A percentile compares a stretch with the other conserved stretches of the same genome.
These are phyloP conservation scores for Boletus pseudo-olivaceus DNA, from an alignment of 768 basidiomycete genomes.

Conservation along the genomic window DNA sequence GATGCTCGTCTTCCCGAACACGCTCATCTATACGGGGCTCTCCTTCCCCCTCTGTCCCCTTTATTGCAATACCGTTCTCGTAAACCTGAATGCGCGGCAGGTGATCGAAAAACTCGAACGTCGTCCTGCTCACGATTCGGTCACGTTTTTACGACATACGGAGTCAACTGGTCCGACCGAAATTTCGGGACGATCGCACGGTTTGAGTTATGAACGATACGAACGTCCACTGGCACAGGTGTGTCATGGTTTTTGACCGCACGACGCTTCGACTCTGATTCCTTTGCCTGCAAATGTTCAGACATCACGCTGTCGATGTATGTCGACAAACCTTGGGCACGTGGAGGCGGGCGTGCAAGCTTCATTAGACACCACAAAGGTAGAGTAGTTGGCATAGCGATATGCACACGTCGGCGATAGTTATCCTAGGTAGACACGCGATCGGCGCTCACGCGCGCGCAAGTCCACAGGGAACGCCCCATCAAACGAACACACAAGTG, in stretches of 20 bases:
- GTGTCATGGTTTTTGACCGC: neutral
- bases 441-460: neutral
- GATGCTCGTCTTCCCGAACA: slow-evolving; percentile 13
- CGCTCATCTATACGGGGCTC: slow-evolving; percentile 18
- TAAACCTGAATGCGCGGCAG: slow-evolving; percentile 29
- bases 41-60: slow-evolving; percentile 31
- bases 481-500: neutral
- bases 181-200: neutral
- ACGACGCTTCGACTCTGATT: no score
- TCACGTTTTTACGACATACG: slow-evolving; percentile 2
- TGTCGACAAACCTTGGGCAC: neutral
- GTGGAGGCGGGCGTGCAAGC: slow-evolving; percentile 14
- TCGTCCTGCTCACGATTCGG: slow-evolving; percentile 1
- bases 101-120: slow-evolving; percentile 14
- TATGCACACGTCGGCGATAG: neutral
- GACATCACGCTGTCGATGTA: slow-evolving; percentile 1
- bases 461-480: neutral
- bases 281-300: neutral
- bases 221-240: slow-evolving; percentile 3
- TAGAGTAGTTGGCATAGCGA: neutral
- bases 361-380: neutral
- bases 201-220: neutral
- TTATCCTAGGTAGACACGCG: neutral
- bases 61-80: slow-evolving; percentile 32
- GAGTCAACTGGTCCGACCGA: neutral